A percentile compares a stretch with the other conserved stretches of the same genome.
Evolutionary conservation across 768 basidiomycete species (phyloP).

Genomic region (Leucogyrophana mollusca): DNA sequence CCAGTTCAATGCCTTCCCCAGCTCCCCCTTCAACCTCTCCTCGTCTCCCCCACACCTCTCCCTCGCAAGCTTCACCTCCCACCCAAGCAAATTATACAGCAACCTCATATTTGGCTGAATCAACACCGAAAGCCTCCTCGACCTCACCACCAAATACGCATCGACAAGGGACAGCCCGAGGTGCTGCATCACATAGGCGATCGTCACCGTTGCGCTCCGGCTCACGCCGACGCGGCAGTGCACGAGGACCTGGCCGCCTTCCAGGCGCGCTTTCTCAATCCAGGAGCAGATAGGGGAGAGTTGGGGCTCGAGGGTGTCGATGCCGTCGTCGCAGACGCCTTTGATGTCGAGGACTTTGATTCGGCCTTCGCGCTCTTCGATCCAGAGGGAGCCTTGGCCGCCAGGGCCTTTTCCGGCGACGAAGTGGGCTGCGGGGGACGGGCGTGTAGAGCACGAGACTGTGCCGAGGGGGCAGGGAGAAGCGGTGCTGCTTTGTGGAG

Average conservation of each 20-base stretch:
- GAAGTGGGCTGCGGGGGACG: slow-evolving; percentile 28
- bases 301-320: slow-evolving; percentile 89
- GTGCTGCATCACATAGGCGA: slow-evolving; percentile 97
- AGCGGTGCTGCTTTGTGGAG: slow-evolving; percentile 44
- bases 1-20: slow-evolving; percentile 75
- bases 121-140: slow-evolving; percentile 82
- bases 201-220: slow-evolving; percentile 90
- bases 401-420: slow-evolving; percentile 44
- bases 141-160: slow-evolving; percentile 91
- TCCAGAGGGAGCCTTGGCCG: slow-evolving; percentile 76
- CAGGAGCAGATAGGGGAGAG: slow-evolving; percentile 87
- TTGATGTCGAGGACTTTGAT: slow-evolving; percentile 92
- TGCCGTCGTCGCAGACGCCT: slow-evolving; percentile 93
- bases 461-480: not conserved
- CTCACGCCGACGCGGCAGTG: slow-evolving; percentile 99
- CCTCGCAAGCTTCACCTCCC: slow-evolving; percentile 91
- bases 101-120: slow-evolving; percentile 97
- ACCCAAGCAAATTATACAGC: slow-evolving; percentile 90
- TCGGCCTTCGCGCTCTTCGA: slow-evolving; percentile 83
- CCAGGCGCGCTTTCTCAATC: slow-evolving; percentile 82
- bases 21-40: slow-evolving; percentile 50
- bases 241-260: slow-evolving; percentile 89
- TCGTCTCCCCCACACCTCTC: slow-evolving; percentile 60
- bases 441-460: not conserved
- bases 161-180: slow-evolving; percentile 82